These are phyloP conservation scores for Skeletonema menzelii DNA, from an alignment of 108 stramenopile species.

Conservation along the genomic window DNA sequence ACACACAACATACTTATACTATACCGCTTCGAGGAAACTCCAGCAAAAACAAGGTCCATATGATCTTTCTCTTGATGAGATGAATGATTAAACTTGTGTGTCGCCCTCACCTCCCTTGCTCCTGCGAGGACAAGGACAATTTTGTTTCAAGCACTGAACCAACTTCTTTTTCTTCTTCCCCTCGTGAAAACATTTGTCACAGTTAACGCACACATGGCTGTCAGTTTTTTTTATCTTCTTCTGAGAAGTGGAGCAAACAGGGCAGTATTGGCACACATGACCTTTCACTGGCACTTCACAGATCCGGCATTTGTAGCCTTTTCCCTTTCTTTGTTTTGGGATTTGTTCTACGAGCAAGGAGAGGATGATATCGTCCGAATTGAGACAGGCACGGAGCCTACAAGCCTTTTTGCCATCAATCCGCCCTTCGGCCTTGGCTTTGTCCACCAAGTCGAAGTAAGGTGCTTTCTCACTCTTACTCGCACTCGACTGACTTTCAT, in stretches of 20 bases:
- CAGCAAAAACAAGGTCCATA: background rate
- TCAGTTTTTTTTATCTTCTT: constrained; percentile 9
- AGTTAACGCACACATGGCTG: constrained; percentile 15
- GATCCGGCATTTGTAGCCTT: constrained; percentile 21
- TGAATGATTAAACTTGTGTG: too few relatives aligned
- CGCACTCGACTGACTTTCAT: background rate
- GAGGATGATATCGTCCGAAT: background rate
- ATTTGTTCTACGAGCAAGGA: constrained; percentile 1
- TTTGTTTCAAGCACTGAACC: constrained; percentile 16
- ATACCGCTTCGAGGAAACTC: background rate
- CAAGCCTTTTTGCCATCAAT: constrained; percentile 1
- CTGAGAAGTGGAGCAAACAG: constrained; percentile 24
- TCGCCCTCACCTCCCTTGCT: background rate
- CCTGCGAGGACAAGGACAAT: background rate
- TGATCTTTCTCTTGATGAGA: too few relatives aligned
- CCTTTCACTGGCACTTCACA: constrained; percentile 22
- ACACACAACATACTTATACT: background rate
- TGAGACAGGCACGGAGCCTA: background rate
- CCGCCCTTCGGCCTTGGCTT: background rate
- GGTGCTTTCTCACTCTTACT: background rate
- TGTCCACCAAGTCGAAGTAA: background rate
- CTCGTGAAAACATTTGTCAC: constrained; percentile 16
- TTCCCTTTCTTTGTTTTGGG: constrained; percentile 14
- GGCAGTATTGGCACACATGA: constrained; percentile 24
- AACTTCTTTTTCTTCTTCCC: constrained; percentile 38